Evolutionary conservation across 1,284 basidiomycete species (phyloP).

Genomic region (Cutaneotrichosporon sp.): DNA sequence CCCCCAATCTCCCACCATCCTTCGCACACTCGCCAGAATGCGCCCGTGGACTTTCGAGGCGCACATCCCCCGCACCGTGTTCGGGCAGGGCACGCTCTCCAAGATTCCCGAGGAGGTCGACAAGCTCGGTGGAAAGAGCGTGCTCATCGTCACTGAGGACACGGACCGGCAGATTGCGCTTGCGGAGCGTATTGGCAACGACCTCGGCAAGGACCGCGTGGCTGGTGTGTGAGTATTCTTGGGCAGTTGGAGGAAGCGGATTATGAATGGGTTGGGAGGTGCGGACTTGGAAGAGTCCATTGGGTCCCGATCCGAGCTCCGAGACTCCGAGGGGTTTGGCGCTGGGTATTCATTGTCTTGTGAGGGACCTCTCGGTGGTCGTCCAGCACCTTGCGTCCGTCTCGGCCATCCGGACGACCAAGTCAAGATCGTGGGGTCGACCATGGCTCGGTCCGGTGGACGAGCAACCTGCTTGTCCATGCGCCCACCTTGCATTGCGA

Average conservation of each 20-base stretch:
- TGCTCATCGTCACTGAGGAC: conserved; percentile 49
- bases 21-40: conserved; percentile 4
- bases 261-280: no score
- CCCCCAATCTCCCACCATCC: background rate
- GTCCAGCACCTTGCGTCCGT: no score
- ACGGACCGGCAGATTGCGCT: conserved; percentile 33
- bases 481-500: no score
- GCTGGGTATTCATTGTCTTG: no score
- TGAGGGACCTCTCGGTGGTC: no score
- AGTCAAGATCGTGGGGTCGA: no score
- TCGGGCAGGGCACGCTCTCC: conserved; percentile 53
- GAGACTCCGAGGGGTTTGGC: no score
- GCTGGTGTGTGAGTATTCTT: conserved; percentile 33
- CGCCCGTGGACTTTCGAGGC: conserved; percentile 30
- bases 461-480: no score
- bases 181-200: conserved; percentile 38
- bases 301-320: no score
- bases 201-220: conserved; percentile 37
- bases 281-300: no score
- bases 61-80: conserved; percentile 53
- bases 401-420: no score
- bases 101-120: conserved; percentile 53
- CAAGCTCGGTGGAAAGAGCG: conserved; percentile 47
- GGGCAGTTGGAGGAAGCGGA: background rate
- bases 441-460: no score